These are phyloP conservation scores for Heliamphora pulchella DNA, from an alignment of 179 eudicot species.

Conservation along the genomic window DNA sequence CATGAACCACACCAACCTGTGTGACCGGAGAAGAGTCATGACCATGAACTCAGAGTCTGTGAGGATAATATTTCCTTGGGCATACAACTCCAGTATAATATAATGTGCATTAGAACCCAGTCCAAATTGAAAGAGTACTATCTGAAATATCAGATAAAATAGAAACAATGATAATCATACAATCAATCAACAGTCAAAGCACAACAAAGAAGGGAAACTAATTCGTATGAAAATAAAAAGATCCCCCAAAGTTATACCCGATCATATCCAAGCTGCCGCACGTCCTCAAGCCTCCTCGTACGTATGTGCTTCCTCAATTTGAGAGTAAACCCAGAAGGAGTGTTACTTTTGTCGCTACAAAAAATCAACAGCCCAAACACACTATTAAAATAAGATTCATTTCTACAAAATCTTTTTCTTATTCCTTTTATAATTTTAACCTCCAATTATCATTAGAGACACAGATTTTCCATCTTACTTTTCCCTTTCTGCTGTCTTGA, in stretches of 20 bases:
- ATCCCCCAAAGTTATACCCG: constrained; percentile 42
- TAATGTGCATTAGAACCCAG: constrained; percentile 85
- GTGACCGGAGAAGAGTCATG: constrained; percentile 67
- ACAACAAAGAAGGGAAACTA: neutral
- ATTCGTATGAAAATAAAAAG: neutral
- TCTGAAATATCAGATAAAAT: constrained; percentile 34
- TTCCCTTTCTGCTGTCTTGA: neutral
- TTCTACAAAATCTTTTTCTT: neutral
- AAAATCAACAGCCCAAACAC: constrained; percentile 11
- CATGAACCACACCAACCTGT: constrained; percentile 41
- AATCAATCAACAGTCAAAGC: neutral
- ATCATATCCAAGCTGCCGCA: constrained; percentile 95
- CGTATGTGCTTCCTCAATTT: constrained; percentile 95
- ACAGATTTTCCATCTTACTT: neutral
- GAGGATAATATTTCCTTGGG: constrained; percentile 63
- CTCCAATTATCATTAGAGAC: neutral
- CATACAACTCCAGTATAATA: constrained; percentile 51
- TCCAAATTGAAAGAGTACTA: constrained; percentile 90
- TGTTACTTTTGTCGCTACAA: constrained; percentile 84
- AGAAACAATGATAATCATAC: neutral
- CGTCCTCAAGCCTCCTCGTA: constrained; percentile 91
- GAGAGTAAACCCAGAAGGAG: constrained; percentile 94
- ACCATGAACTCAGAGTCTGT: constrained; percentile 56
- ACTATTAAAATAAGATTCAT: constrained; percentile 7
- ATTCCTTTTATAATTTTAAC: neutral